These are phyloP conservation scores for Xerocomellus dryophilus DNA, from an alignment of 768 basidiomycete species.

Conservation along the genomic window DNA sequence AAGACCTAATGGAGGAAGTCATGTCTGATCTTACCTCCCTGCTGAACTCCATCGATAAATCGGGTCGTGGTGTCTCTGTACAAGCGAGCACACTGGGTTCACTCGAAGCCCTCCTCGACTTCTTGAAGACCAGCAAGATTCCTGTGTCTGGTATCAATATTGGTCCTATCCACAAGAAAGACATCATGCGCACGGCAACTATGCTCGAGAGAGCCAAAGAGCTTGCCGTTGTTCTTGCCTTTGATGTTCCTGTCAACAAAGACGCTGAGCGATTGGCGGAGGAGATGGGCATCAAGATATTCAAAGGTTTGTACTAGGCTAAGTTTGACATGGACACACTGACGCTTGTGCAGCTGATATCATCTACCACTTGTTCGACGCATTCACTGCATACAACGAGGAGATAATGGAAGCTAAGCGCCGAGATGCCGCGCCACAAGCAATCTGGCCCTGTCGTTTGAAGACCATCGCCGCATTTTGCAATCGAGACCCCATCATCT, in stretches of 20 bases:
- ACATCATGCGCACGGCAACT: constrained; percentile 85
- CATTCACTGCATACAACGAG: constrained; percentile 91
- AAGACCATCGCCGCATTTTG: constrained; percentile 93
- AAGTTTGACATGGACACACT: background rate
- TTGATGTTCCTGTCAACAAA: constrained; percentile 92
- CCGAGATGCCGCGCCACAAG: constrained; percentile 87
- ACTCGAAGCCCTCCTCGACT: constrained; percentile 92
- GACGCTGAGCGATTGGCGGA: constrained; percentile 90
- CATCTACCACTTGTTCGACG: constrained; percentile 97
- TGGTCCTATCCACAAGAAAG: constrained; percentile 93
- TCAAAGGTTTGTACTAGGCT: constrained; percentile 68
- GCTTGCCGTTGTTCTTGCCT: constrained; percentile 91
- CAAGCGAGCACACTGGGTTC: constrained; percentile 97
- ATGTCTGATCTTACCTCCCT: constrained; percentile 94
- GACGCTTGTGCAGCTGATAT: constrained; percentile 71
- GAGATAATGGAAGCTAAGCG: constrained; percentile 92
- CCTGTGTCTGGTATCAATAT: constrained; percentile 98
- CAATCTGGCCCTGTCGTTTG: constrained; percentile 94
- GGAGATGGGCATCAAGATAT: constrained; percentile 90
- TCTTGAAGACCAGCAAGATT: constrained; percentile 92
- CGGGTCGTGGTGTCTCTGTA: constrained; percentile 95
- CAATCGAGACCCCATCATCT: constrained; percentile 95
- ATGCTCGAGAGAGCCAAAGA: constrained; percentile 98
- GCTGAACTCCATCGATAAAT: constrained; percentile 88
- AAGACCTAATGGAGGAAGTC: constrained; percentile 89